Conservation (phyloP, 371 early-diverging fungal genomes). For the Saksenaea vasiformis region DNA sequence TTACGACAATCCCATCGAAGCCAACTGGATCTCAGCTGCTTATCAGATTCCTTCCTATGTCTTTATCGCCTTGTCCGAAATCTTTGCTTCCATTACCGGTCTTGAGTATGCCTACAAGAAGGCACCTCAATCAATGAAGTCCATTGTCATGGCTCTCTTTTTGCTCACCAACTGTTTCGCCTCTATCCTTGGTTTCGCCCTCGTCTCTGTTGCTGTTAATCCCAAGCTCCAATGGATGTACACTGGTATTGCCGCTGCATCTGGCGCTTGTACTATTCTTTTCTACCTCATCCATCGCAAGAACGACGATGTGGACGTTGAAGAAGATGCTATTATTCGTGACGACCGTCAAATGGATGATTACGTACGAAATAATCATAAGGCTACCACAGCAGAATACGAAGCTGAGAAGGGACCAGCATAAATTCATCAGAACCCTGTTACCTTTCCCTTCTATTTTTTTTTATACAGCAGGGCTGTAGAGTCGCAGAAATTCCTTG, state of each 20-base stretch:
- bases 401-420: constrained; percentile 14
- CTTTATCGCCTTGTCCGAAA: constrained; percentile 68
- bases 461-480: constrained; percentile 3
- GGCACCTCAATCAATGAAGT: constrained; percentile 75
- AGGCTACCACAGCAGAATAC: constrained; percentile 7
- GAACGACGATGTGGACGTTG: constrained; percentile 19
- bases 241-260: constrained; percentile 43
- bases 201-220: constrained; percentile 68
- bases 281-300: constrained; percentile 26
- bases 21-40: constrained; percentile 61
- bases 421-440: neutral
- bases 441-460: neutral
- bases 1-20: constrained; percentile 24
- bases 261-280: constrained; percentile 16
- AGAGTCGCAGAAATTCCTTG: neutral
- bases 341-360: constrained; percentile 10
- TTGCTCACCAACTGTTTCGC: constrained; percentile 72
- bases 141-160: constrained; percentile 73
- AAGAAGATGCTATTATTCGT: constrained; percentile 29
- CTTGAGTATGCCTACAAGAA: constrained; percentile 80
- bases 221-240: constrained; percentile 71
- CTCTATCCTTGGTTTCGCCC: constrained; percentile 64
- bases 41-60: constrained; percentile 70
- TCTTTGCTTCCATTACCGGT: constrained; percentile 76
- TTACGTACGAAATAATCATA: constrained; percentile 3